A percentile compares a stretch with the other conserved stretches of the same genome.
phyloP scores from a whole-genome alignment of 2,329 filamentous ascomycete genomes.

The Bipolaris sorokiniana region DNA sequence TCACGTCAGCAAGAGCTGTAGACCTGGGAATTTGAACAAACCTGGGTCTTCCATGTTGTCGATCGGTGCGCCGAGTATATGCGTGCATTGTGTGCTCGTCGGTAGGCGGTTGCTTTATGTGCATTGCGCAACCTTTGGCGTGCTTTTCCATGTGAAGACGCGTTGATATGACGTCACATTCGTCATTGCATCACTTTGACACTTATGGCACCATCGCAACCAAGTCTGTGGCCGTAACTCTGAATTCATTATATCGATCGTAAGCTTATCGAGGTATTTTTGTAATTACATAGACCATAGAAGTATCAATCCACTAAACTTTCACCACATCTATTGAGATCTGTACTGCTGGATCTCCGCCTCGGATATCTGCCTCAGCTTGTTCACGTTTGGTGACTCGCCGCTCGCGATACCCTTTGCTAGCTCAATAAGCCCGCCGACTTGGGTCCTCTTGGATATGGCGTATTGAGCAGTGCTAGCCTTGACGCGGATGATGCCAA shows the following conservation, averaged over 20 bases:
- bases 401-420: conserved; percentile 78
- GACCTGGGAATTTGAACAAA: conserved; percentile 5
- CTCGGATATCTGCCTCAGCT: conserved; percentile 74
- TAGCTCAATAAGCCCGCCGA: conserved; percentile 71
- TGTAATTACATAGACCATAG: neutral
- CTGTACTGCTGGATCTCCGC: conserved; percentile 46
- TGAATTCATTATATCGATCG: neutral
- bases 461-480: conserved; percentile 75
- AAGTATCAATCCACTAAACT: neutral
- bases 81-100: neutral
- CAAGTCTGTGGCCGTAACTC: neutral
- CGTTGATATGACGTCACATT: conserved; percentile 18
- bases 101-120: neutral
- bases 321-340: conserved; percentile 30
- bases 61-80: neutral
- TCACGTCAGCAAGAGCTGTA: neutral
- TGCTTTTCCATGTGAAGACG: conserved; percentile 14
- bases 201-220: neutral
- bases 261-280: neutral
- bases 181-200: neutral
- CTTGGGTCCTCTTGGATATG: conserved; percentile 64
- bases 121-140: conserved; percentile 1
- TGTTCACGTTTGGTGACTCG: conserved; percentile 73
- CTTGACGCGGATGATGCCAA: conserved; percentile 80
- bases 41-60: conserved; percentile 39